These are phyloP conservation scores for Xylaria castorea DNA, from an alignment of 495 filamentous ascomycete species.

Conservation along the genomic window DNA sequence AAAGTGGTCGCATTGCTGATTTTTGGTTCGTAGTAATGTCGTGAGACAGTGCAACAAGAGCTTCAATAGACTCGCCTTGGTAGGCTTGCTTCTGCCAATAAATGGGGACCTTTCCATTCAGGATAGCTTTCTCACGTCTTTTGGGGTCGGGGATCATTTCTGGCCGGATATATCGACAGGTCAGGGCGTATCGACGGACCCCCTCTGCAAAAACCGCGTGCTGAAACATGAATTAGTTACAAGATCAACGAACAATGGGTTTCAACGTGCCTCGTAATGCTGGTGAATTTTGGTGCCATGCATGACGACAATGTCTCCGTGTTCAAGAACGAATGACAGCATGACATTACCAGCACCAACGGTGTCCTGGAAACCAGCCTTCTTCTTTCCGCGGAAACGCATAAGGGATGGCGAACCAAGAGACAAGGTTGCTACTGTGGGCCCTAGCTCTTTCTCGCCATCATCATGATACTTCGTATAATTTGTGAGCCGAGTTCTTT, in stretches of 20 bases:
- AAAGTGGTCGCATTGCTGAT: not conserved
- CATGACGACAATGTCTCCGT: conserved; percentile 88
- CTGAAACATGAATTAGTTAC: conserved; percentile 47
- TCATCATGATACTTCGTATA: conserved; percentile 78
- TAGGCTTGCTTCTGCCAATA: conserved; percentile 30
- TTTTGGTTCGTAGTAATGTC: not conserved
- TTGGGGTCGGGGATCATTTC: conserved; percentile 45
- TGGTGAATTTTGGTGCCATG: conserved; percentile 74
- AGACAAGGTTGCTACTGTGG: conserved; percentile 77
- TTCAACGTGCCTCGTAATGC: conserved; percentile 68
- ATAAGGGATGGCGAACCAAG: conserved; percentile 74
- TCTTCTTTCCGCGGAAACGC: conserved; percentile 72
- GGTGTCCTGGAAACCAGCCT: conserved; percentile 49
- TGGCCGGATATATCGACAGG: conserved; percentile 59
- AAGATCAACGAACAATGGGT: conserved; percentile 25
- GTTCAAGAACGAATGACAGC: conserved; percentile 58
- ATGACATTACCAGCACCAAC: conserved; percentile 39
- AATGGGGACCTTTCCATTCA: conserved; percentile 46
- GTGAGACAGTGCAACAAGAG: not conserved
- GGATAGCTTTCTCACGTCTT: conserved; percentile 36
- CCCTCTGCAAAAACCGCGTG: conserved; percentile 66
- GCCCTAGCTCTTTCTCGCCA: conserved; percentile 76
- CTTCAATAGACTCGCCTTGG: conserved; percentile 19
- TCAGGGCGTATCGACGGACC: conserved; percentile 71
- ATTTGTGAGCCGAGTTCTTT: conserved; percentile 33